These are phyloP conservation scores for Dothistroma pini DNA, from an alignment of 2,329 filamentous ascomycete genomes.

Conservation along the genomic window DNA sequence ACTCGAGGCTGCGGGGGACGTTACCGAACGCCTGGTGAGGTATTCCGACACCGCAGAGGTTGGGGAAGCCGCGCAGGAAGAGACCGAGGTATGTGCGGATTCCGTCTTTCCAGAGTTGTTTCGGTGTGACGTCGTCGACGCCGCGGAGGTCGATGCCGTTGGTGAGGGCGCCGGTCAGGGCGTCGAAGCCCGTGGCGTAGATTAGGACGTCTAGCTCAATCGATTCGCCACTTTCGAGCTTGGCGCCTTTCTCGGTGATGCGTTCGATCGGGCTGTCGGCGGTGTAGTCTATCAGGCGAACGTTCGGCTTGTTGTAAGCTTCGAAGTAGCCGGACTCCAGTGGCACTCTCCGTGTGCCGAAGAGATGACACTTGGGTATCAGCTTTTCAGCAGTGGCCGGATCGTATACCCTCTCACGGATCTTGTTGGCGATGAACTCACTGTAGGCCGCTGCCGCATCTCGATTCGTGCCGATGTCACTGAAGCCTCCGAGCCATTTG, in stretches of 20 bases:
- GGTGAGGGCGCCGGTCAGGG: slow-evolving; percentile 25
- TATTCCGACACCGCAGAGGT: slow-evolving; percentile 32
- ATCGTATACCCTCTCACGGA: slow-evolving; percentile 2
- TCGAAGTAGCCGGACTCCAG: slow-evolving; percentile 52
- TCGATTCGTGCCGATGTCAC: slow-evolving; percentile 32
- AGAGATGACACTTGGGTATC: slow-evolving; percentile 6
- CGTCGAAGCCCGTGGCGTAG: slow-evolving; percentile 42
- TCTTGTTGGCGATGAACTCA: slow-evolving; percentile 5
- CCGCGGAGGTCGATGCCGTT: slow-evolving; percentile 31
- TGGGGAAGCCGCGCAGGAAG: slow-evolving; percentile 12
- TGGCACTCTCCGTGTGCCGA: slow-evolving; percentile 17
- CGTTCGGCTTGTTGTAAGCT: slow-evolving; percentile 44
- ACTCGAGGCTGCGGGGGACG: slow-evolving; percentile 35
- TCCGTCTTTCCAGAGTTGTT: slow-evolving; percentile 32
- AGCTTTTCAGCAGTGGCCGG: slow-evolving; percentile 7
- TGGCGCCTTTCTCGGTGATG: slow-evolving; percentile 41
- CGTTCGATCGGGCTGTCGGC: slow-evolving; percentile 42
- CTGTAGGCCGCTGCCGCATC: slow-evolving; percentile 1
- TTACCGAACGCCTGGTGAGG: slow-evolving; percentile 42
- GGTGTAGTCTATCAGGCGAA: slow-evolving; percentile 45
- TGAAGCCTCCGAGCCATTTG: slow-evolving; percentile 39
- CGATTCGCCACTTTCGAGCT: slow-evolving; percentile 33
- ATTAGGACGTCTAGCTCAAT: slow-evolving; percentile 38
- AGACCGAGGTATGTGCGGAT: slow-evolving; percentile 10
- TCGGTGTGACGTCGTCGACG: slow-evolving; percentile 22